A percentile compares a stretch with the other conserved stretches of the same genome.
phyloP scores from a whole-genome alignment of 2,329 filamentous ascomycete genomes.

The Bipolaris gigantea region DNA sequence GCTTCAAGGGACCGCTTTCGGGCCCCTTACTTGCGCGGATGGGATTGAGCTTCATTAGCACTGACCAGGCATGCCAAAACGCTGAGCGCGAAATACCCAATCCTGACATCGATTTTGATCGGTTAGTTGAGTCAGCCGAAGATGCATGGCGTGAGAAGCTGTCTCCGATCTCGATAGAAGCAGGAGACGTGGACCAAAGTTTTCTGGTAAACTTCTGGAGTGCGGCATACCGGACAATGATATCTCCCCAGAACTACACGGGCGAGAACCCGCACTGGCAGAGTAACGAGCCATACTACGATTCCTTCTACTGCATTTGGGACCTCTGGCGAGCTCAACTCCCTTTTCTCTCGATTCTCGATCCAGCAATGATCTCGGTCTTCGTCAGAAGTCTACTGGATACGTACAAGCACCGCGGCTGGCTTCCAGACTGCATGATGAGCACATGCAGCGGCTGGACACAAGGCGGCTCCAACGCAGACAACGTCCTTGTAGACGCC shows the following conservation, averaged over 20 bases:
- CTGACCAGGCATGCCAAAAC: conserved; percentile 66
- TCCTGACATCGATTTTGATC: conserved; percentile 61
- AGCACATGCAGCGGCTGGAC: conserved; percentile 74
- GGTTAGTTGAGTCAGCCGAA: conserved; percentile 49
- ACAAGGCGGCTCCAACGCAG: conserved; percentile 76
- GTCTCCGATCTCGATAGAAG: conserved; percentile 43
- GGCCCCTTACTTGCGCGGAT: conserved; percentile 65
- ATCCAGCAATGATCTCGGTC: conserved; percentile 63
- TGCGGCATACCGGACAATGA: conserved; percentile 49
- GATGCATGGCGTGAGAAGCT: conserved; percentile 48
- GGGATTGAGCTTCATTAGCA: conserved; percentile 70
- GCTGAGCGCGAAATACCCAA: conserved; percentile 69
- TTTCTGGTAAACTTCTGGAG: conserved; percentile 50
- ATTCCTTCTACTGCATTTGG: conserved; percentile 64
- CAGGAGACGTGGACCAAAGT: conserved; percentile 40
- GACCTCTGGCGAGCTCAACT: conserved; percentile 56
- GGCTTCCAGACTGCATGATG: conserved; percentile 77
- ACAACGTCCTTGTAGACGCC: conserved; percentile 69
- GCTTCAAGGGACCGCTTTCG: conserved; percentile 59
- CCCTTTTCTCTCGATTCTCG: conserved; percentile 68
- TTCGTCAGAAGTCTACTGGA: conserved; percentile 74
- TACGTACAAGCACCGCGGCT: conserved; percentile 71
- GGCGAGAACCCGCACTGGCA: conserved; percentile 53
- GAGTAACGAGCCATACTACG: conserved; percentile 50
- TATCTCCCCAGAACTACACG: conserved; percentile 53